Evolutionary conservation across 73 alveolate species (phyloP), one percentile per base, ranked within the genome.

Genomic region (Paramecium sexaurelia): DNA sequence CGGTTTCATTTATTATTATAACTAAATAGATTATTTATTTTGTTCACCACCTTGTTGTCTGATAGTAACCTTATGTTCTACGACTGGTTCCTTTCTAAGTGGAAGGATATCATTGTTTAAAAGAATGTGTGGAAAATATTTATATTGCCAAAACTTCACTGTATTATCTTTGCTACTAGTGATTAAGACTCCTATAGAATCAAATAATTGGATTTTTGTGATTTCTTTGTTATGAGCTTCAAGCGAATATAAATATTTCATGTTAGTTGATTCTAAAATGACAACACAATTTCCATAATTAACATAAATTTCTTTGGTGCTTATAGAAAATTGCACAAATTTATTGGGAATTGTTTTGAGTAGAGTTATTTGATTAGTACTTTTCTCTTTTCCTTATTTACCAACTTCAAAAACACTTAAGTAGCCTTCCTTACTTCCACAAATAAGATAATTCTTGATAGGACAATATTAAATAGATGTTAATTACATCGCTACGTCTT

Each of bases 111-210:
- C 17, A 40, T 2, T 39, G 19, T 39, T 75, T 8, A 75, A 17
- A 4, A 40, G 41, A 24, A 40, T 20, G 40, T 75, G 73, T 0
- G 71, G 47, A 5, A 39, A 75, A 24, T 75, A 75, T 40, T 75
- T 39, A 75, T 15, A 75, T 40, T 39, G 7, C 89, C 89, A 75
- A 75, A 39, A 40, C 37, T 75, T 75, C 0, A 39, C 89, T 24
- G 55, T 1, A 40, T 39, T 7, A 10, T 5, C 69, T 40, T 75
- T 75, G 15, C 45, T 37, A 13, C 71, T 37, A 37, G 73, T 37
- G 4, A 75, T 75, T 19, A 39, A 22, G 10, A 39, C 19, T 22
- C 75, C 47, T 22, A 39, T 40, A 9, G 67, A 37, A 40, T 75
- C 89, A 75, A 40, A 75, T 27, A 75, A 9, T 40, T 24, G 0